Conservation (phyloP, 2,329 filamentous ascomycete species). For the Xylaria hypoxylon region DNA sequence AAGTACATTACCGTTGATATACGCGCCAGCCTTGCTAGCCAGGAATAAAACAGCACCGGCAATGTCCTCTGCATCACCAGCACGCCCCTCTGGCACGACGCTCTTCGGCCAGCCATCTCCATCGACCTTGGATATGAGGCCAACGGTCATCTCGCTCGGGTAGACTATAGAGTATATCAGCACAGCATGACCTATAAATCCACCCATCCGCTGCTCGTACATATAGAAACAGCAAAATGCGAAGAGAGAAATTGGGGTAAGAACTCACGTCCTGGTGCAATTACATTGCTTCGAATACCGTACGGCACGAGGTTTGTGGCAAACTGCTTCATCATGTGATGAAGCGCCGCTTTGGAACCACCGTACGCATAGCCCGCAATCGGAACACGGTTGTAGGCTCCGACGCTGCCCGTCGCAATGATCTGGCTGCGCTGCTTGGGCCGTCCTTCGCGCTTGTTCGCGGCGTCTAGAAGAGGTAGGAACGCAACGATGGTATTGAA, state of each 20-base stretch:
- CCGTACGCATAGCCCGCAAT: constrained; percentile 75
- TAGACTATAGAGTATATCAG: constrained; percentile 51
- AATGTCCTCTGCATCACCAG: constrained; percentile 60
- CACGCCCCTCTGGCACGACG: constrained; percentile 41
- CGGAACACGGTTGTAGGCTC: constrained; percentile 68
- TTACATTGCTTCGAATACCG: constrained; percentile 56
- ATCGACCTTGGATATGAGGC: constrained; percentile 45
- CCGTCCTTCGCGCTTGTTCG: constrained; percentile 62
- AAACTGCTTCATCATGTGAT: constrained; percentile 74
- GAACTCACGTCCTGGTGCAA: constrained; percentile 48
- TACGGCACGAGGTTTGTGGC: constrained; percentile 69
- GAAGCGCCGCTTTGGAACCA: constrained; percentile 72
- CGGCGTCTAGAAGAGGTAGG: constrained; percentile 67
- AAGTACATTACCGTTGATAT: constrained; percentile 65
- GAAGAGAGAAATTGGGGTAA: neutral
- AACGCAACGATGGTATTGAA: constrained; percentile 74
- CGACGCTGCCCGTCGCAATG: constrained; percentile 74
- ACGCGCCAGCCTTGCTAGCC: constrained; percentile 62
- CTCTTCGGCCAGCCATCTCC: constrained; percentile 43
- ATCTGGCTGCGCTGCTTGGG: constrained; percentile 57
- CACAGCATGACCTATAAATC: neutral
- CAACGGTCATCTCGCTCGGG: constrained; percentile 59
- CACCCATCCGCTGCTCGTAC: neutral
- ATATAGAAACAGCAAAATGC: too few relatives aligned
- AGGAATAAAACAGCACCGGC: constrained; percentile 65